These are phyloP conservation scores for Debaryomyces coudertii DNA, from an alignment of 1,139 yeast genomes.

Conservation along the genomic window DNA sequence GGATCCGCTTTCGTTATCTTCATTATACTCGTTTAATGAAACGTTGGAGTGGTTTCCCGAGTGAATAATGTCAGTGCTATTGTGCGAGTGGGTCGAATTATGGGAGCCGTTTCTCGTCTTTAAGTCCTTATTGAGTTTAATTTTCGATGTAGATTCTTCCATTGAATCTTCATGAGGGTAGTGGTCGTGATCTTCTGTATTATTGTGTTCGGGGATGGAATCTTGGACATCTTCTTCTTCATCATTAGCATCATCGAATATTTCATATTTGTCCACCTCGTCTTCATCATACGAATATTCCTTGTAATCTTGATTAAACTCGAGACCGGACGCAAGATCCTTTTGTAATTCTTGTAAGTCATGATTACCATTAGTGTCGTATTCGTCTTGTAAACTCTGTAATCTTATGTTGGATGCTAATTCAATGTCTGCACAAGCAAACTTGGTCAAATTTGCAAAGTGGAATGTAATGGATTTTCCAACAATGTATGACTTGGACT, in stretches of 20 bases:
- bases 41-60: slow-evolving; percentile 13
- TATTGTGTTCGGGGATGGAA: neutral
- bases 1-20: slow-evolving; percentile 23
- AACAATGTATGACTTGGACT: slow-evolving; percentile 51
- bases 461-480: slow-evolving; percentile 59
- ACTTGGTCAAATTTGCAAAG: slow-evolving; percentile 48
- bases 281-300: slow-evolving; percentile 19
- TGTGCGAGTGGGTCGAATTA: slow-evolving; percentile 5
- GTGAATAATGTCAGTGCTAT: slow-evolving; percentile 1
- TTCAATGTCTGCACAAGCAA: slow-evolving; percentile 63
- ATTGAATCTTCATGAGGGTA: neutral
- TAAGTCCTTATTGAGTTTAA: neutral
- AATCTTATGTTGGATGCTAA: slow-evolving; percentile 31
- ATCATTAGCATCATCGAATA: slow-evolving; percentile 4
- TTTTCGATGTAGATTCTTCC: neutral
- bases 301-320: slow-evolving; percentile 21
- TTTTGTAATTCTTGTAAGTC: slow-evolving; percentile 26
- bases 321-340: slow-evolving; percentile 21
- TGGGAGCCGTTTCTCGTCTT: slow-evolving; percentile 1
- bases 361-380: slow-evolving; percentile 19
- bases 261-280: slow-evolving; percentile 22
- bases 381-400: slow-evolving; percentile 30
- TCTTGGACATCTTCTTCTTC: slow-evolving; percentile 19
- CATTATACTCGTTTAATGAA: slow-evolving; percentile 11
- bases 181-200: slow-evolving; percentile 1